Evolutionary conservation across 257 asterid species (phyloP), one percentile per base, ranked within the genome.

Genomic region (Jasminum sambac): DNA sequence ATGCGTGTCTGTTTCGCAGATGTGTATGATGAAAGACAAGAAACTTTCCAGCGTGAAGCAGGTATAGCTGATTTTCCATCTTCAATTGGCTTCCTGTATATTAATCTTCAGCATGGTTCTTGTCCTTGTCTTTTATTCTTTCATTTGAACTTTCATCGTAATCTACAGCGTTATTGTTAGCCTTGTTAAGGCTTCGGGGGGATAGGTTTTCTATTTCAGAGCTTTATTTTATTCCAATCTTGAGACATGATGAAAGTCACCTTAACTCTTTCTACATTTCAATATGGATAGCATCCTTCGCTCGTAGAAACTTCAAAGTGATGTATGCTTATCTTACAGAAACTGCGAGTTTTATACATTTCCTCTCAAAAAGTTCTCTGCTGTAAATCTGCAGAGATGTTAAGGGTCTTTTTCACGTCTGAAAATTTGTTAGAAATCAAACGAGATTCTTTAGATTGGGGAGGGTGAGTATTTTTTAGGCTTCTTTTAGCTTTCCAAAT

Each of bases 1-100:
- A 43, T 67, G 17, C 69, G 34, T 72, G n/a, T 63, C 34, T 82
- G 72, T 71, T 68, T 75, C 70, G 63, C 96, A 94, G 99, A 83
- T 82, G 98, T 90, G 64, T 91, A 95, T 77, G 91, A 95, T 66
- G 98, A 95, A 84, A 87, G 84, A 70, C 93, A 88, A 78, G 99
- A 89, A 74, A 85, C 74, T 82, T 95, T 95, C 76, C 82, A 72
- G 78, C 90, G 95, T 34, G 99, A 95, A 84, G 98, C 99, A 91
- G 98, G 99, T 94, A 43, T 41, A 59, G 65, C 75, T 19, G 71
- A 70, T 62, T 44, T 65, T 65, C 21, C 37, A 60, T 63, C 62
- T 5, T 62, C 23, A 60, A 60, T 41, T 48, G 67, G 30, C 43
- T 63, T 67, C 62, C 59, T 65, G 63, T 37, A 16, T 21, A 26